phyloP scores from a whole-genome alignment of 257 asterid species.

The Solanum commersonii region DNA sequence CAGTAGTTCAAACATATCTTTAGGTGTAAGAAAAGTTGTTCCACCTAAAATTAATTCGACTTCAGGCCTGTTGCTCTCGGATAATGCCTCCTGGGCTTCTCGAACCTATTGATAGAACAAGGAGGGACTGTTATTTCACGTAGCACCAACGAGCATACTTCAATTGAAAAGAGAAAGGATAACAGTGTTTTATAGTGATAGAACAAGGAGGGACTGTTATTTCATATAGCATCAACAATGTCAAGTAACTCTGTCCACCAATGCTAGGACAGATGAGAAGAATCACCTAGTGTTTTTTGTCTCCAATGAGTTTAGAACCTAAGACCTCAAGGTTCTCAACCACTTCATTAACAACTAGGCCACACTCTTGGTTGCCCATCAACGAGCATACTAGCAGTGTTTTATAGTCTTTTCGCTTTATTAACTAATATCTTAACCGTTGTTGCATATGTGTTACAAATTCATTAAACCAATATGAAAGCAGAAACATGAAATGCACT shows the following conservation, averaged over 20 bases:
- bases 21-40: conserved; percentile 85
- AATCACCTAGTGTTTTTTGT: not conserved
- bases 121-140: not conserved
- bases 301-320: not conserved
- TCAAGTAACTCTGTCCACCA: not conserved
- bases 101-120: conserved; percentile 42
- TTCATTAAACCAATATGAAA: not conserved
- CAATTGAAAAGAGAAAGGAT: not conserved
- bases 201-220: not conserved
- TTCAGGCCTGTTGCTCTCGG: conserved; percentile 78
- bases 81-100: conserved; percentile 78
- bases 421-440: not conserved
- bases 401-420: not conserved
- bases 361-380: not conserved
- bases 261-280: not conserved
- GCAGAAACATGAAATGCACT: not conserved
- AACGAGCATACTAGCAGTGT: not conserved
- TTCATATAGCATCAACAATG: not conserved
- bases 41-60: conserved; percentile 74
- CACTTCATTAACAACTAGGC: not conserved
- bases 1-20: conserved; percentile 71
- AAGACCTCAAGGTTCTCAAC: not conserved
- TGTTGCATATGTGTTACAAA: not conserved
- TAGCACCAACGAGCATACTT: not conserved
- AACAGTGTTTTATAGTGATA: not conserved